Base-by-base conservation (phyloP, 2,329 filamentous ascomycete species). In the Endocalyx cinctus region DNA sequence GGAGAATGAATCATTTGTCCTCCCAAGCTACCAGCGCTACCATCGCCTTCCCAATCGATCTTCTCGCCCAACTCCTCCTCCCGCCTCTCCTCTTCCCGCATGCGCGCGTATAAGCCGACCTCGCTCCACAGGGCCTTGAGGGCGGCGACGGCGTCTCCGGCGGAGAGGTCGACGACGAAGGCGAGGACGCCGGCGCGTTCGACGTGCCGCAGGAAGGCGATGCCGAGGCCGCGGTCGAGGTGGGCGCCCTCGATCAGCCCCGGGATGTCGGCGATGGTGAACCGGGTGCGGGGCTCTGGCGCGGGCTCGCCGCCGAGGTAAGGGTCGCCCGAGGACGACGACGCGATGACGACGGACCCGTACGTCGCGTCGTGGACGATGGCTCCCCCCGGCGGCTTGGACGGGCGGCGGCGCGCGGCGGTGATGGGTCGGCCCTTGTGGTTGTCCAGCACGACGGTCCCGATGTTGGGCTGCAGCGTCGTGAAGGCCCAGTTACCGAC, bases 401-500 rank as follows among this genome's bases (percentile, higher is more conserved):
- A 34, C 31, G 43, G 49, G 40, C 31, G 46, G 45, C 51, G 54
- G 51, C 33, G 54, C 27, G 57, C 60, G 20, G 20, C 20, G 20
- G 8, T 23, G 28, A 74, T 35, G 2, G 88, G 87, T 0, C 86
- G 78, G 3, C 89, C 87, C 37, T 79, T 81, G 64, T 92, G 77
- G 55, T 89, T 78, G 59, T 98, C 92, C 10, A 98, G 74, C 11
- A 97, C 83, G 6, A 98, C 87, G 1, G 92, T 98, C 31, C 92
- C 92, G 34, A 98, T 94, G 48, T 94, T 96, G 3, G 92, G 92
- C 47, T 89, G 83, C 7, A 98, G 70, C 0, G 92, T 98, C 4
- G 92, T 98, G 58, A 98, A 98, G 8, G 88, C 90, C 92, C 92
- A 98, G 57, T 85, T 82, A 25, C 92, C 92, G 18, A 98, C 80